These are phyloP conservation scores for Candida andamanensis DNA, from an alignment of 805 yeast species.

Conservation along the genomic window DNA sequence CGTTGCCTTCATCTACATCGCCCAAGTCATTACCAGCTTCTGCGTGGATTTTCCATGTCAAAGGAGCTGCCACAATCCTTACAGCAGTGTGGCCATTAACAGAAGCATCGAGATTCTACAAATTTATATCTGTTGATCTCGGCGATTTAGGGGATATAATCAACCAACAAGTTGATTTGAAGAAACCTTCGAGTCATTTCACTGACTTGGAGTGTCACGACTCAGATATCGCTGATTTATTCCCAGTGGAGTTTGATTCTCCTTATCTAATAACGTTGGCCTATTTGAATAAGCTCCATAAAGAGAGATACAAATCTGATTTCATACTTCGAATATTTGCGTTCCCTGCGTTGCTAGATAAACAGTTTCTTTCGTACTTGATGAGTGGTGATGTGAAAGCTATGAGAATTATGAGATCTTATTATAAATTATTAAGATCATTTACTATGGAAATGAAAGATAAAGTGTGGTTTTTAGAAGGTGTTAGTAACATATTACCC, in stretches of 20 bases:
- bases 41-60: slow-evolving; percentile 95
- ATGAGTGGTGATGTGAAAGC: slow-evolving; percentile 85
- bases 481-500: slow-evolving; percentile 82
- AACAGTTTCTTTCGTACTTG: slow-evolving; percentile 66
- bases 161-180: slow-evolving; percentile 31
- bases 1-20: slow-evolving; percentile 46
- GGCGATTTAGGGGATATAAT: slow-evolving; percentile 81
- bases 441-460: slow-evolving; percentile 86
- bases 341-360: slow-evolving; percentile 87
- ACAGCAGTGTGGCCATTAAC: slow-evolving; percentile 93
- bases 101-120: slow-evolving; percentile 38
- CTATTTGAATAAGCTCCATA: slow-evolving; percentile 75
- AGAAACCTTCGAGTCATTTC: slow-evolving; percentile 17
- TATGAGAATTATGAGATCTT: slow-evolving; percentile 85
- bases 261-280: slow-evolving; percentile 87
- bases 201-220: slow-evolving; percentile 79
- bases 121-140: slow-evolving; percentile 68
- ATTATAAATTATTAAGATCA: slow-evolving; percentile 73
- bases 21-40: slow-evolving; percentile 77
- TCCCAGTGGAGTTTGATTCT: slow-evolving; percentile 77
- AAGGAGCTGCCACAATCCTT: slow-evolving; percentile 93
- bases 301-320: slow-evolving; percentile 78
- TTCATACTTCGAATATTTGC: slow-evolving; percentile 85
- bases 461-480: slow-evolving; percentile 90
- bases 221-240: slow-evolving; percentile 75